Percentiles rank a stretch among this genome's conserved stretches.
Evolutionary conservation across 257 asterid genomes (phyloP).

Genomic region (Plantago major): DNA sequence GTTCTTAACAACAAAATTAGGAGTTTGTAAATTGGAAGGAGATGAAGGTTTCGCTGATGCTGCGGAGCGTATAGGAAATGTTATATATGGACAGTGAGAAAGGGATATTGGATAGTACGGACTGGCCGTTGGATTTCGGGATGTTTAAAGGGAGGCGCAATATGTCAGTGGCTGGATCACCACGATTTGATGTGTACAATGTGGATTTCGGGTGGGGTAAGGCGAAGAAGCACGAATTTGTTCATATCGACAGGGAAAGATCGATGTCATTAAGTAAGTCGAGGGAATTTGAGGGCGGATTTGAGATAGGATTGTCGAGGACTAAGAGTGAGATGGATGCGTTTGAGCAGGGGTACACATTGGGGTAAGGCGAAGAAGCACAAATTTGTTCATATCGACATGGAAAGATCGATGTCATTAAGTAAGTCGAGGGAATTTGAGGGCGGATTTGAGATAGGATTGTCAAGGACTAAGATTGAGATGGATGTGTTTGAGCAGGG

Average conservation of each 20-base stretch:
- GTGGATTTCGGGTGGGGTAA: conserved; percentile 35
- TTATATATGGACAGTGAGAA: conserved; percentile 17
- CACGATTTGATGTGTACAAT: conserved; percentile 27
- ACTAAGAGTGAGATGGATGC: conserved; percentile 24
- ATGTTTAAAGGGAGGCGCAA: neutral
- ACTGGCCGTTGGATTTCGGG: conserved; percentile 7
- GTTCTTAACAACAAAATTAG: neutral
- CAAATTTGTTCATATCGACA: no score
- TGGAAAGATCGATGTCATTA: no score
- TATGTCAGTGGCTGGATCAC: conserved; percentile 36
- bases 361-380: no score
- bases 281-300: conserved; percentile 33
- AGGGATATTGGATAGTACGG: conserved; percentile 19
- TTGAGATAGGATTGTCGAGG: conserved; percentile 38
- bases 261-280: conserved; percentile 31
- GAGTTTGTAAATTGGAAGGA: conserved; percentile 17
- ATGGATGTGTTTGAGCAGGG: no score
- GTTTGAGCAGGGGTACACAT: no score
- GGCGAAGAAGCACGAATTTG: conserved; percentile 28
- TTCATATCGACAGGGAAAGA: conserved; percentile 22
- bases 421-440: no score
- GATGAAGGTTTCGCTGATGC: conserved; percentile 26
- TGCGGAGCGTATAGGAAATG: conserved; percentile 23
- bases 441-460: no score
- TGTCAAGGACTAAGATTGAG: no score